These are phyloP conservation scores for Skeletonema costatum DNA, from an alignment of 108 stramenopile genomes.

Conservation along the genomic window DNA sequence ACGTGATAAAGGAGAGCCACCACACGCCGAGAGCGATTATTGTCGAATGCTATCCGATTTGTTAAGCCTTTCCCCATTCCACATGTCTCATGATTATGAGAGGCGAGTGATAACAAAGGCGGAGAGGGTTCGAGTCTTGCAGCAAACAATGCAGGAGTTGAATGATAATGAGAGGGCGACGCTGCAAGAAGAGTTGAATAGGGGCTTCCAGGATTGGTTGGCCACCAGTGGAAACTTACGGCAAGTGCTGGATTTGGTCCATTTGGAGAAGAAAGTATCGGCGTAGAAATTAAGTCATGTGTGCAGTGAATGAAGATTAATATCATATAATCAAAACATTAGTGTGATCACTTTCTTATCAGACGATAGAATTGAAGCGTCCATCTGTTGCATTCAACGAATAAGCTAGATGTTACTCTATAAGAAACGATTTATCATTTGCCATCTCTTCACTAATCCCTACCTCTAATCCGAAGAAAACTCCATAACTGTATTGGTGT, in stretches of 20 bases:
- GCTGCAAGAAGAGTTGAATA: conserved; percentile 83
- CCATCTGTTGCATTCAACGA: not conserved
- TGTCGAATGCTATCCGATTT: conserved; percentile 78
- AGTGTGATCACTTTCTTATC: not conserved
- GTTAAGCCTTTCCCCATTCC: conserved; percentile 82
- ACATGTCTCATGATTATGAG: conserved; percentile 84
- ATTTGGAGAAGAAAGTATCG: conserved; percentile 61
- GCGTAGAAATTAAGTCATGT: not conserved
- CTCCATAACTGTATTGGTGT: not conserved
- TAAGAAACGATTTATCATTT: not conserved
- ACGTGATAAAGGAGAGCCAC: conserved; percentile 29
- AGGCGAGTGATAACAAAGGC: conserved; percentile 70
- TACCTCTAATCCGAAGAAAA: not conserved
- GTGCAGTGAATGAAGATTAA: not conserved
- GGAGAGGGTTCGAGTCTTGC: conserved; percentile 73
- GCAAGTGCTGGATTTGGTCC: conserved; percentile 92
- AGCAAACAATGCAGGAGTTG: conserved; percentile 72
- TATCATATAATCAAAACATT: not conserved
- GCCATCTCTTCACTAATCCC: not conserved
- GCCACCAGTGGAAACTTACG: conserved; percentile 90
- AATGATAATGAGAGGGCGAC: conserved; percentile 61
- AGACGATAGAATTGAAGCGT: not conserved
- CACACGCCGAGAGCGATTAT: conserved; percentile 68
- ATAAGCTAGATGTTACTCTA: conserved; percentile 1
- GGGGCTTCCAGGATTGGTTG: conserved; percentile 90